Evolutionary conservation across 805 yeast species (phyloP), one percentile per base, ranked within the genome.

Genomic region (Kodamaea nitidulidarum): DNA sequence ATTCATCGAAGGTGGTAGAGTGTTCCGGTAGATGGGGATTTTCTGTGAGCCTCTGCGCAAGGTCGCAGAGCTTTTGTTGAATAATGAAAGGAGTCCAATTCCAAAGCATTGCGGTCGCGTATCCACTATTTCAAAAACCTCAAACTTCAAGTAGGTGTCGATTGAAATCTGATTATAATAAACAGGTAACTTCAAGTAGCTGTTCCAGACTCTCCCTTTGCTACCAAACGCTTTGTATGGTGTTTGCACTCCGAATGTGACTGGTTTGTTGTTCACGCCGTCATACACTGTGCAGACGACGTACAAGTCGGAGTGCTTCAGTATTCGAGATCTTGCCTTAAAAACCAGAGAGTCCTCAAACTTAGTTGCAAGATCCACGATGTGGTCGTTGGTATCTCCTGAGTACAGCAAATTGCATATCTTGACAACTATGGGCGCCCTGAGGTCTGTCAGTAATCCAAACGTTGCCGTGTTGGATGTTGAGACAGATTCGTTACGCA

Each of bases 171-270:
- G 93, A 38, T 75, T 74, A 47, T 84, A 78, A 39, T 71, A 69
- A 2, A 90, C 73, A 1, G 97, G 91, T 34, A 93, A 58, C 33
- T 75, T 72, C 15, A 87, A 59, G 84, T 88, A 82, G 43, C 79
- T 78, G 48, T 82, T 75, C 90, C 93, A 87, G 56, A 73, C 52
- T 73, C 74, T 22, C 35, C 54, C 56, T 36, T 57, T 62, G 33
- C 50, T 54, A 34, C 56, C 47, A 38, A 68, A 67, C 8, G 56
- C 39, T 38, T 54, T 56, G 45, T 63, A 66, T 7, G 61, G 55
- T 5, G 73, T 62, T 44, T 64, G 71, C 7, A 63, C 54, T 15
- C 65, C 58, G 3, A 52, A 41, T 4, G 65, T 51, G 7, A 63
- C 26, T 2, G 49, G 47, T 20, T 57, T 54, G 39, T 63, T 55